Evolutionary conservation across 257 asterid species (phyloP).

Genomic region (Marsdenia floribunda): DNA sequence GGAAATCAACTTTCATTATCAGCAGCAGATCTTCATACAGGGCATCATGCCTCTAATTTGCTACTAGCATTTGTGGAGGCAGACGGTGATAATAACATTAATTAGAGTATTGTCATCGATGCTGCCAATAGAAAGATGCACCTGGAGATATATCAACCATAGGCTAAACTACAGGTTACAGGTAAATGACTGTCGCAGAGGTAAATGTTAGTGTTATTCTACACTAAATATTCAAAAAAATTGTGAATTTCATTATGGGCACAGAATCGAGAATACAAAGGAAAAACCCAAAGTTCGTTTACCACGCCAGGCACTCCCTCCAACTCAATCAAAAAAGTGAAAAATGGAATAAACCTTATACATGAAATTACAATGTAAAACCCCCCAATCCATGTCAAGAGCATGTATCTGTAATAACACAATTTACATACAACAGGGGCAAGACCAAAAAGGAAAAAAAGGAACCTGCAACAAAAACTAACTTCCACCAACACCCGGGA

Average conservation of each 20-base stretch:
- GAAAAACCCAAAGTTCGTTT: constrained; percentile 3
- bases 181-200: background rate
- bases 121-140: background rate
- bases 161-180: background rate
- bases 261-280: background rate
- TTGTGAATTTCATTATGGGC: constrained; percentile 10
- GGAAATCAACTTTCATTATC: background rate
- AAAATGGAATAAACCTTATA: constrained; percentile 16
- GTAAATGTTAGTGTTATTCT: no score
- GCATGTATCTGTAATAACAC: constrained; percentile 8
- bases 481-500: constrained; percentile 16
- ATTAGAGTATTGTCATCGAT: background rate
- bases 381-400: constrained; percentile 1
- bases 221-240: background rate
- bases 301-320: constrained; percentile 12
- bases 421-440: constrained; percentile 25
- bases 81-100: background rate
- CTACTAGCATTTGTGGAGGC: background rate
- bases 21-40: background rate
- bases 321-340: constrained; percentile 14
- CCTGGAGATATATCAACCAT: background rate
- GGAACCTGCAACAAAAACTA: constrained; percentile 25
- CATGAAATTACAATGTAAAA: constrained; percentile 11
- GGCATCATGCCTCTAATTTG: background rate
- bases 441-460: background rate